phyloP scores from a whole-genome alignment of 1,284 basidiomycete species.

The Ceratobasidium sp. region DNA sequence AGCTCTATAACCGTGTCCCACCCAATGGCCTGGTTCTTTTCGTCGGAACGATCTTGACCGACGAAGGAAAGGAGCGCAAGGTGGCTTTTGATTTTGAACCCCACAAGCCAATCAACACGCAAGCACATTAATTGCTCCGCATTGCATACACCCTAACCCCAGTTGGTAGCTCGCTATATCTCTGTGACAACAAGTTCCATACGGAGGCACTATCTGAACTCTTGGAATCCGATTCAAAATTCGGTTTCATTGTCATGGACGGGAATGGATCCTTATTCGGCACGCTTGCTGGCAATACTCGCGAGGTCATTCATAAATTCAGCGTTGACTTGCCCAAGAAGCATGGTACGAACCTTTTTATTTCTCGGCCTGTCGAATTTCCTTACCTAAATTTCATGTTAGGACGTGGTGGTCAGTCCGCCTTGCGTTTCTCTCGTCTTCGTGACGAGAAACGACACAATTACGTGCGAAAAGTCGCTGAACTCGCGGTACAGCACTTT shows the following conservation, averaged over 20 bases:
- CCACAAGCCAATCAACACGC: conserved; percentile 99
- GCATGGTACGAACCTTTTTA: conserved; percentile 63
- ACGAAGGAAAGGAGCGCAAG: conserved; percentile 99
- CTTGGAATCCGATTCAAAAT: conserved; percentile 96
- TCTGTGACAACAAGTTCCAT: conserved; percentile 99
- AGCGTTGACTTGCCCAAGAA: conserved; percentile 99
- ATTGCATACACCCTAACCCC: conserved; percentile 3
- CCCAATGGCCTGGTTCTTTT: conserved; percentile 97
- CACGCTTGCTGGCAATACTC: conserved; percentile 94
- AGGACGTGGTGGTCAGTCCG: conserved; percentile 98
- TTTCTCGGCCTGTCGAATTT: neutral
- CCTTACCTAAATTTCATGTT: neutral
- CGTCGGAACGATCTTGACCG: conserved; percentile 96
- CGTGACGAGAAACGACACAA: conserved; percentile 99
- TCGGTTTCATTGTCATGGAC: conserved; percentile 99
- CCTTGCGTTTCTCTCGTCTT: conserved; percentile 98
- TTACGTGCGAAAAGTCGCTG: conserved; percentile 98
- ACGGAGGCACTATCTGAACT: conserved; percentile 97
- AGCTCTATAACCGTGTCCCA: conserved; percentile 95
- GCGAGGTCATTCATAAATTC: conserved; percentile 97
- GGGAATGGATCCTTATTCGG: conserved; percentile 97
- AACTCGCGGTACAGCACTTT: conserved; percentile 96
- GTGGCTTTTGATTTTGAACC: conserved; percentile 98
- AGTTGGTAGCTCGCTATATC: conserved; percentile 84
- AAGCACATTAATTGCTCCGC: conserved; percentile 50